Evolutionary conservation across 495 filamentous ascomycete genomes (phyloP).

Genomic region (Aspergillus indologenus): DNA sequence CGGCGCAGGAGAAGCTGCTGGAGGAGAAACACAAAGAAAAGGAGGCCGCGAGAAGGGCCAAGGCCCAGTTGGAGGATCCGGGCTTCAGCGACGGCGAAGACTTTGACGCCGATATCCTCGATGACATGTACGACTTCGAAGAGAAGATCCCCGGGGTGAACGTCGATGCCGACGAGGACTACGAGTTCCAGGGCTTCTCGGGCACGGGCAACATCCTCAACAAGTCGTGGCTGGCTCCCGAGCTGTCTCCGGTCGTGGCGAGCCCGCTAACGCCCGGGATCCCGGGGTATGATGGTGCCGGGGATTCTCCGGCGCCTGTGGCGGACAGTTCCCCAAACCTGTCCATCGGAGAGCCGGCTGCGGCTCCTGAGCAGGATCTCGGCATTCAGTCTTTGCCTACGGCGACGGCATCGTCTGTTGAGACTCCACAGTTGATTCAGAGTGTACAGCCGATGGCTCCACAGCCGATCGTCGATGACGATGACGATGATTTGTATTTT

Average conservation of each 20-base stretch:
- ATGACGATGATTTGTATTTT: slow-evolving; percentile 78
- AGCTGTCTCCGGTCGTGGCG: slow-evolving; percentile 37
- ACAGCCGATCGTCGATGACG: slow-evolving; percentile 33
- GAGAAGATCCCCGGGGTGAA: slow-evolving; percentile 76
- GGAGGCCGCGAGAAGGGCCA: slow-evolving; percentile 47
- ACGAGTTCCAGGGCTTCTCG: slow-evolving; percentile 38
- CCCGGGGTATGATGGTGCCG: slow-evolving; percentile 12
- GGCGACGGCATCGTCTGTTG: neutral
- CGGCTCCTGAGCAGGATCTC: neutral
- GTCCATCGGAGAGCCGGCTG: neutral
- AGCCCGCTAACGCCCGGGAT: slow-evolving; percentile 32
- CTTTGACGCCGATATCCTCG: slow-evolving; percentile 65
- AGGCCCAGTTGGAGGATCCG: slow-evolving; percentile 37
- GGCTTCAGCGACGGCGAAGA: slow-evolving; percentile 51
- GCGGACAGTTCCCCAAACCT: neutral
- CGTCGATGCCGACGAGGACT: slow-evolving; percentile 59
- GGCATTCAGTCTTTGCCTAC: neutral
- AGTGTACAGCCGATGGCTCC: slow-evolving; percentile 6
- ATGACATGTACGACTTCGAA: slow-evolving; percentile 70
- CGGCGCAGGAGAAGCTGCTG: slow-evolving; percentile 73
- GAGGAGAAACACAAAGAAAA: slow-evolving; percentile 83
- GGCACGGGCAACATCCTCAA: slow-evolving; percentile 29
- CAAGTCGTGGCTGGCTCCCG: slow-evolving; percentile 39
- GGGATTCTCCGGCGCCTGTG: neutral
- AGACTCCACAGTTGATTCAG: neutral